These are phyloP conservation scores for Colletotrichum salicis DNA, from an alignment of 2,329 filamentous ascomycete genomes.

Conservation along the genomic window DNA sequence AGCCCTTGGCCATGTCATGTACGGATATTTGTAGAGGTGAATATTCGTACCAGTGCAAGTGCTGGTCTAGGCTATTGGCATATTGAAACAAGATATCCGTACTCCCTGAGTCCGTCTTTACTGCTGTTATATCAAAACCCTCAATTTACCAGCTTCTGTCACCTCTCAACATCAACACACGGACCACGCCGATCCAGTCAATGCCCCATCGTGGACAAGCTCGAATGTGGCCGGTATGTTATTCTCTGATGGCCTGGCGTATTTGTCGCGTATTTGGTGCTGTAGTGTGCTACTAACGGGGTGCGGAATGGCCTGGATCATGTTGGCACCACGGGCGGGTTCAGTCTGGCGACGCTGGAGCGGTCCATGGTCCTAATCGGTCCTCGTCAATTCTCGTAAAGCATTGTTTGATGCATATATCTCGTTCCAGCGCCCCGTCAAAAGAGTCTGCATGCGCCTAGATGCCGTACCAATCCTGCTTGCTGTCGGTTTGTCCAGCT, in stretches of 20 bases:
- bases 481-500: conserved; percentile 1
- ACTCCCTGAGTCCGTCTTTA: not conserved
- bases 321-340: not conserved
- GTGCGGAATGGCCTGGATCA: not conserved
- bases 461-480: not conserved
- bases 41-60: not conserved
- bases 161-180: not conserved
- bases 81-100: not conserved
- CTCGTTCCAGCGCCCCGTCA: conserved; percentile 7
- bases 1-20: conserved; percentile 16
- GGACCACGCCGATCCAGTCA: not conserved
- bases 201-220: not conserved
- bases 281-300: not conserved
- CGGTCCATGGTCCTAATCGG: conserved; percentile 14
- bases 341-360: not conserved
- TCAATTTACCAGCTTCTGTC: conserved; percentile 8
- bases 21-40: not conserved
- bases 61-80: not conserved
- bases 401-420: not conserved
- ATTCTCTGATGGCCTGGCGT: not conserved
- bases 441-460: conserved; percentile 1
- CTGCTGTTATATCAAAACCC: conserved; percentile 9
- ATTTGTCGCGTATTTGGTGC: not conserved
- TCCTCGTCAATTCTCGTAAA: conserved; percentile 2
- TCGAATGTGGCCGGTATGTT: not conserved